Evolutionary conservation across 139 green algal species (phyloP), one percentile per base, ranked within the genome.

Genomic region (Spirogloea muscicola): DNA sequence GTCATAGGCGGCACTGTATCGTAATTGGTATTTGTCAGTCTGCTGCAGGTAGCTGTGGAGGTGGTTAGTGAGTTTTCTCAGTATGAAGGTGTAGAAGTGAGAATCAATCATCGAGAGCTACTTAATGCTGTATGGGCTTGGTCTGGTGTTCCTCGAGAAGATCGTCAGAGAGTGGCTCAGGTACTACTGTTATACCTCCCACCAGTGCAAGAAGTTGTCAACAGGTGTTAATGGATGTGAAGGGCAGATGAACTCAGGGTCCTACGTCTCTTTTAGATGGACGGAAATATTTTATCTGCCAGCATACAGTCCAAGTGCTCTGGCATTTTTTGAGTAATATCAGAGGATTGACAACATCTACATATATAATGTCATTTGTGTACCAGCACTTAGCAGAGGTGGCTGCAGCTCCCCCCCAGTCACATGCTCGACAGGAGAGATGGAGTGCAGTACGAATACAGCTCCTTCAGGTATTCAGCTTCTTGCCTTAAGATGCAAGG

Each of bases 31-130:
- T n/a, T n/a, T n/a, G n/a, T n/a, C n/a, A n/a, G n/a, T n/a, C n/a
- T n/a, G n/a, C 16, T n/a, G 34, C 43, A 79, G 69, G 76, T 81
- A 21, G 36, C 86, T 75, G 67, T 68, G 37, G 59, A 63, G 9
- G 80, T 88, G 76, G 51, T 88, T 18, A 63, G 77, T 16, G 43
- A 84, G 37, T 74, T 79, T n/a, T 33, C 13, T 38, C 33, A 18
- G 57, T 38, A 34, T 33, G 57, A 18, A 34, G 57, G 33, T 21
- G 25, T 36, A 18, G 59, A 91, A 74, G 60, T 91, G 6, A 82
- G 87, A 6, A 63, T 91, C 13, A 80, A 65, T 46, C 88, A 93
- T 69, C 72, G 76, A 1, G 34, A 62, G 29, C 77, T 92, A 29
- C 84, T 91, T 64, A 59, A 81, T n/a, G 72, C 79, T 16, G 62